Evolutionary conservation across 371 early-diverging fungal genomes (phyloP), one percentile per base, ranked within the genome.

Genomic region (Blyttiomyces sp.): DNA sequence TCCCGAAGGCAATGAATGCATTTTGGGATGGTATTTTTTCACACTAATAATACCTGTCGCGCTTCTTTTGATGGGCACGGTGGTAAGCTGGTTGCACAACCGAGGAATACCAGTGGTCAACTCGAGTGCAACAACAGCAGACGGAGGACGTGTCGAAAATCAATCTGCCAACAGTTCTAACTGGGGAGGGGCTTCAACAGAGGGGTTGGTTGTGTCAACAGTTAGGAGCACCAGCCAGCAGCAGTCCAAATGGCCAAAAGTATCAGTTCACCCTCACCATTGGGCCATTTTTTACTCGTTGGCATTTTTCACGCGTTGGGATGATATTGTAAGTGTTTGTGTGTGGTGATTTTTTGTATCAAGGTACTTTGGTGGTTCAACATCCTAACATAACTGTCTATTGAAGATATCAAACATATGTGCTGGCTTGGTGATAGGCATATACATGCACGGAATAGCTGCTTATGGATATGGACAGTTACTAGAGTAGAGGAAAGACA

Each of bases 271-370:
- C 66, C 67, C 89, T 26, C 91, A 92, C 61, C 92, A 92, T 63
- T 92, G 92, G 92, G 90, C 90, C 53, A 84, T 92, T 51, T 91
- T 92, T 61, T 90, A 90, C 67, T 76, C 77, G n/a, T 67, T 92
- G 17, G 89, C 89, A 6, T 92, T 88, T 57, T 91, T 91, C 58
- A 91, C 90, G 9, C 72, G 92, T 34, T 92, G 89, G 51, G 80
- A 82, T 23, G 72, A 85, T 63, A 80, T 83, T n/a, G n/a, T 55
- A 83, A n/a, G n/a, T n/a, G n/a, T n/a, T n/a, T n/a, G n/a, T n/a
- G n/a, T 86, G 4, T 23, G 50, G 26, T 17, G 32, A 11, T 19
- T 23, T 46, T 46, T 50, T 50, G 24, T 13, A 50, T 7, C n/a
- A 26, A 50, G 6, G 30, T 7, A 27, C 32, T 50, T n/a, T 9